These are phyloP conservation scores for Sarocladium oryzae DNA, from an alignment of 2,329 filamentous ascomycete genomes.

Conservation along the genomic window DNA sequence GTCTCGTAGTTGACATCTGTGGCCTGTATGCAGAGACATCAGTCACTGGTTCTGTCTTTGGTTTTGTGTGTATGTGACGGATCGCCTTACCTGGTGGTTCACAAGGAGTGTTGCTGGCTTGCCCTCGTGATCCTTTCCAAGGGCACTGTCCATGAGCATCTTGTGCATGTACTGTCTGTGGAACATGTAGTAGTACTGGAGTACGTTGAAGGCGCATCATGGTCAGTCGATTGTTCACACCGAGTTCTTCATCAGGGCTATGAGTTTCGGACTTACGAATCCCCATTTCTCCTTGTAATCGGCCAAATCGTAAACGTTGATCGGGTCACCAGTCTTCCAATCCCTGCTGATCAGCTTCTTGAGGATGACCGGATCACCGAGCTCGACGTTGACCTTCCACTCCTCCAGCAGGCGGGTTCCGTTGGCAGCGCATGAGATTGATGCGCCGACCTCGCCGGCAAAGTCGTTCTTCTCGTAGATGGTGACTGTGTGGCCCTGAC, in stretches of 20 bases:
- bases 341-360: conserved; percentile 54
- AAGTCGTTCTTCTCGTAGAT: conserved; percentile 53
- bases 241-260: too few species aligned
- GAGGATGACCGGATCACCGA: conserved; percentile 50
- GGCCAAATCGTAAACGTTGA: conserved; percentile 48
- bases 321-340: conserved; percentile 54
- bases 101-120: conserved; percentile 45
- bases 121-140: conserved; percentile 46
- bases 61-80: too few species aligned
- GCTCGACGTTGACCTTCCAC: conserved; percentile 40
- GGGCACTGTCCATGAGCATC: conserved; percentile 56
- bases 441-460: conserved; percentile 56
- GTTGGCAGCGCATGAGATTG: conserved; percentile 56
- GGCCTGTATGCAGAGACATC: neutral
- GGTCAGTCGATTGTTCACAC: too few species aligned
- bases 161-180: conserved; percentile 62
- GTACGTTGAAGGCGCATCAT: too few species aligned
- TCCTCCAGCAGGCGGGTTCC: conserved; percentile 57
- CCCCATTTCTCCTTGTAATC: conserved; percentile 55
- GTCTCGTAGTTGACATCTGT: conserved; percentile 44
- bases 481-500: neutral
- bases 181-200: conserved; percentile 59
- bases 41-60: too few species aligned
- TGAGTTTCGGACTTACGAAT: conserved; percentile 9
- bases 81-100: conserved; percentile 42